Evolutionary conservation across 306 rosid genomes (phyloP).

Genomic region (Cucumis melo): DNA sequence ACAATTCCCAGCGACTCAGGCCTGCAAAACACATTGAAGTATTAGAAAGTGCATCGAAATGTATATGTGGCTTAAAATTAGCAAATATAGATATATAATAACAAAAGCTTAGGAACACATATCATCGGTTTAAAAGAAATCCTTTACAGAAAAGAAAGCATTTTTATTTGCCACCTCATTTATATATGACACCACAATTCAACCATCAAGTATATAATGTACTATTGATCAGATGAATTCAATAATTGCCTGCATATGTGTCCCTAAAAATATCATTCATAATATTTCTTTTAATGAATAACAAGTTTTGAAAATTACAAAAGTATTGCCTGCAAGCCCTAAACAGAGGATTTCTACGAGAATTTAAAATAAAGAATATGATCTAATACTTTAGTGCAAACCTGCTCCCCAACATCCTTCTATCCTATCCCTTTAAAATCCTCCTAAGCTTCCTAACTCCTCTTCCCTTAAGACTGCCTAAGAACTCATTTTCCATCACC

Average conservation of each 20-base stretch:
- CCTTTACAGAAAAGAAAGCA: background rate
- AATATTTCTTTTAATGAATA: background rate
- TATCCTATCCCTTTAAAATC: background rate
- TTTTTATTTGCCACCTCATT: background rate
- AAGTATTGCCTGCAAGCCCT: background rate
- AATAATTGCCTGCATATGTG: background rate
- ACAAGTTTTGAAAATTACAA: background rate
- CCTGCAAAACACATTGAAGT: constrained; percentile 25
- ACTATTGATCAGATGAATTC: background rate
- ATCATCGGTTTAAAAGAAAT: background rate
- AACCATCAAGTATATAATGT: background rate
- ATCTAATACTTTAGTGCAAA: background rate
- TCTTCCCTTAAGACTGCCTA: background rate
- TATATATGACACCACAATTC: background rate
- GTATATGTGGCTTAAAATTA: background rate
- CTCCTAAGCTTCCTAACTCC: background rate
- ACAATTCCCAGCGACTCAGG: constrained; percentile 93
- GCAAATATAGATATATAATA: background rate
- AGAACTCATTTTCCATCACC: background rate
- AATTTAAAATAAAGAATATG: background rate
- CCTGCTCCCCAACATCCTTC: background rate
- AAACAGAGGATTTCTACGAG: background rate
- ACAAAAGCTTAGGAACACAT: background rate
- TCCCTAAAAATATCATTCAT: background rate
- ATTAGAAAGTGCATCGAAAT: background rate